phyloP scores from a whole-genome alignment of 176 grass and related monocot genomes.

The Phoenix roebelenii region DNA sequence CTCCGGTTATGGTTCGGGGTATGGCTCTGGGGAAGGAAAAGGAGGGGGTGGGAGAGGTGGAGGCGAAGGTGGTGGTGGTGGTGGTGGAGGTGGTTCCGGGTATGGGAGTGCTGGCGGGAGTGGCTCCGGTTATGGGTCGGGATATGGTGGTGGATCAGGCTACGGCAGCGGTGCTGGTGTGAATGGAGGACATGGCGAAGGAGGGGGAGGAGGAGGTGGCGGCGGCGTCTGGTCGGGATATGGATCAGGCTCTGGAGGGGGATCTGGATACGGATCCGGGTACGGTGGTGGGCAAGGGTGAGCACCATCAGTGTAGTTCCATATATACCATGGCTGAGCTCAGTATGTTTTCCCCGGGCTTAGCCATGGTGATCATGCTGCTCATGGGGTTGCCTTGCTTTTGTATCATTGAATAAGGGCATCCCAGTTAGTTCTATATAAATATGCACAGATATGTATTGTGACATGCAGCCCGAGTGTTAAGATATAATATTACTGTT shows the following conservation, averaged over 20 bases:
- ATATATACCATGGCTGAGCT: no score
- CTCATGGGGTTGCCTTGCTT: no score
- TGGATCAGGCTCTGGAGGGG: not conserved
- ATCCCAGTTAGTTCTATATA: no score
- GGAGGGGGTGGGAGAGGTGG: conserved; percentile 1
- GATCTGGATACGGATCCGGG: no score
- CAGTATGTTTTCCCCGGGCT: no score
- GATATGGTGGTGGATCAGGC: conserved; percentile 18
- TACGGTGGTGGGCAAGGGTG: not conserved
- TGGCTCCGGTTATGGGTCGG: conserved; percentile 9
- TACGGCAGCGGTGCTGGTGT: not conserved
- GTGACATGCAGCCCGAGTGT: no score
- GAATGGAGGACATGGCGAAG: not conserved
- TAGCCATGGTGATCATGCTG: no score
- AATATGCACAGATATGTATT: no score
- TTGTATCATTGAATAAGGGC: no score
- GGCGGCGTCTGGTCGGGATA: conserved; percentile 1
- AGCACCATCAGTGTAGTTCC: no score
- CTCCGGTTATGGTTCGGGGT: conserved; percentile 2
- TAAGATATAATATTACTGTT: no score
- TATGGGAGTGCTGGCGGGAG: not conserved
- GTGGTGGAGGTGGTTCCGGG: conserved; percentile 4
- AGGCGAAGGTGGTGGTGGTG: not conserved
- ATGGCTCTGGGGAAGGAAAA: not conserved
- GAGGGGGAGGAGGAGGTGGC: not conserved